Conservation (phyloP, 177 flowering plant genomes). For the Tripterygium wilfordii region DNA sequence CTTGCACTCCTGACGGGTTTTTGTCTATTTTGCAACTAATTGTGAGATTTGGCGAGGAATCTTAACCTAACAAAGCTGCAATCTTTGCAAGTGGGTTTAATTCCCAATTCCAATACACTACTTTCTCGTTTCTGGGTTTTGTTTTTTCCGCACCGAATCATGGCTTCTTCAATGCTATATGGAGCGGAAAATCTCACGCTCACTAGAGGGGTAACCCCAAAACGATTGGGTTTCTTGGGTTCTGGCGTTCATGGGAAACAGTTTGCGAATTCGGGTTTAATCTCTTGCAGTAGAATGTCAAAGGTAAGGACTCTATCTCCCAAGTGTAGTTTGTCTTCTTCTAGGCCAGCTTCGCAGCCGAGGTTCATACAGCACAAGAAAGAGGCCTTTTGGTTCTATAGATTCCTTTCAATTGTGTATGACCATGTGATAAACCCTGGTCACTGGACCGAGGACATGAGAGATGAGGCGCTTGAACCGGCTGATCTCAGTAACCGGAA, state of each 20-base stretch:
- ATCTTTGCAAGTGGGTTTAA: too few species aligned
- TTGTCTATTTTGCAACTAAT: too few species aligned
- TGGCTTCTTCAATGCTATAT: constrained; percentile 53
- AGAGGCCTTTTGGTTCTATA: constrained; percentile 96
- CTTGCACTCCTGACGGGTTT: too few species aligned
- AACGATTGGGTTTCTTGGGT: constrained; percentile 34
- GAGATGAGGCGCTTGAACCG: constrained; percentile 92
- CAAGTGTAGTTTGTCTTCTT: constrained; percentile 55
- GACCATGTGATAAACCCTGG: constrained; percentile 83
- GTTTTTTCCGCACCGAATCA: too few species aligned
- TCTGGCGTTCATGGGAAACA: constrained; percentile 40
- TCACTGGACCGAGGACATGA: constrained; percentile 98
- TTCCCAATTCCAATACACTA: too few species aligned
- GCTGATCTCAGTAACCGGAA: constrained; percentile 63
- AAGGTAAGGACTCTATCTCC: constrained; percentile 12
- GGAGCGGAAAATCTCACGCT: constrained; percentile 50
- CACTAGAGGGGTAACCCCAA: constrained; percentile 31
- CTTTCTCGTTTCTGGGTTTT: too few species aligned
- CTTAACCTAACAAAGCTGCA: too few species aligned
- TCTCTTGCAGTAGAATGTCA: constrained; percentile 19
- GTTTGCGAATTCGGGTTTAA: constrained; percentile 26
- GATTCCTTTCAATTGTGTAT: constrained; percentile 81
- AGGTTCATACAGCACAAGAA: constrained; percentile 94
- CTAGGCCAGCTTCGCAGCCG: constrained; percentile 84
- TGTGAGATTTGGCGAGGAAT: too few species aligned